These are phyloP conservation scores for Botrytis aclada DNA, from an alignment of 2,329 filamentous ascomycete species.

Conservation along the genomic window DNA sequence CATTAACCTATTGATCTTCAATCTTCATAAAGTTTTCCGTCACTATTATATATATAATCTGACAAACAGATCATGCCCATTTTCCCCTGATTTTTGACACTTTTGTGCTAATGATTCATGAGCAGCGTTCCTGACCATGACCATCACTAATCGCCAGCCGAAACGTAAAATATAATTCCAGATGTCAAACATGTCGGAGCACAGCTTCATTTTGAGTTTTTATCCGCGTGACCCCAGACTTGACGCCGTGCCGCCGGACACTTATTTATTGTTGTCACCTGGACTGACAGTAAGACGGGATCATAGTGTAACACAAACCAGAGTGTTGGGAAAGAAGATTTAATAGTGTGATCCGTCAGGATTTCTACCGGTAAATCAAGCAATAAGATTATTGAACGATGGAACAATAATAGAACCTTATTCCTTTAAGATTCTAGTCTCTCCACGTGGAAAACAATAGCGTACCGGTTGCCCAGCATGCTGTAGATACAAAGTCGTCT, in stretches of 20 bases:
- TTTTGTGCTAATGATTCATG: not conserved
- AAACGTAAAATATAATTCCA: not conserved
- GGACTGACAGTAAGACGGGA: not conserved
- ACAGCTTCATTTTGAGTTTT: not conserved
- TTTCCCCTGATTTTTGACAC: not conserved
- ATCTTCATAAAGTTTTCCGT: not conserved
- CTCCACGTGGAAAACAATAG: conserved; percentile 7
- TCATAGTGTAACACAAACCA: not conserved
- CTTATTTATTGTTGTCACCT: not conserved
- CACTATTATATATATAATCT: not conserved
- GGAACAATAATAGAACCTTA: not conserved
- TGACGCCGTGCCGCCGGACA: not conserved
- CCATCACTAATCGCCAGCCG: not conserved
- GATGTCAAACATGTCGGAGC: not conserved
- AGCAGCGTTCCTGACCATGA: not conserved
- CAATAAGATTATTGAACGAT: not conserved
- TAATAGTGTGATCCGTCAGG: not conserved
- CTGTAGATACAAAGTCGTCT: not conserved
- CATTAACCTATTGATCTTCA: conserved; percentile 1
- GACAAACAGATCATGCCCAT: not conserved
- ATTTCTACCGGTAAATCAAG: not conserved
- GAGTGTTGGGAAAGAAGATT: not conserved
- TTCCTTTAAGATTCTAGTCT: not conserved
- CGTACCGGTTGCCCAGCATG: not conserved
- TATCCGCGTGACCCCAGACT: not conserved